Base-by-base conservation (phyloP, 1,284 basidiomycete genomes). In the Omphalotus olearius region DNA sequence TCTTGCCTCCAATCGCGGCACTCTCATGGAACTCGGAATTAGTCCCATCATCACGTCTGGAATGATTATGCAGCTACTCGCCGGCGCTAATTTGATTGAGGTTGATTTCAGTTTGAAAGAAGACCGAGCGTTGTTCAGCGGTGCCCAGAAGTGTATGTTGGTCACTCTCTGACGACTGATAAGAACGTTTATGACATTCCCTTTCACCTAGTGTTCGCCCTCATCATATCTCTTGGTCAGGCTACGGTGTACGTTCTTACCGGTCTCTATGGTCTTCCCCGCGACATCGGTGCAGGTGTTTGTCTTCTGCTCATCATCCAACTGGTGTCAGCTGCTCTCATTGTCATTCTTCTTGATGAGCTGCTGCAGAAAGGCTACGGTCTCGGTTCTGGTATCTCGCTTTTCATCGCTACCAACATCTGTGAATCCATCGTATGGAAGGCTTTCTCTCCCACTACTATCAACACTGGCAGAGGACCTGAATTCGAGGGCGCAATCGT, bases 401-500 rank as follows among this genome's bases (percentile, higher is more conserved):
- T 98, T 57, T 99, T 98, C 81, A 98, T 98, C 62, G 96, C 96
- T 4, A 98, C 96, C 73, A 99, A 98, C 80, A 98, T 98, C 62
- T 99, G 97, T 73, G 96, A 99, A 72, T 92, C 90, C 55, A 99
- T 99, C 74, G 85, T 98, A 64, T 99, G 96, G 96, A 99, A 99
- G 70, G 96, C 95, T 2, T 98, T 99, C 75, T 96, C 93, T 2
- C 97, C 96, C 26, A 98, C 94, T 30, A 98, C 96, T 44, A 74
- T 98, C 74, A 99, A 99, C 82, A 98, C 94, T 23, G 96, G 96
- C 48, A 91, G 95, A 60, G 96, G 96, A 5, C 93, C 96, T 55
- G 96, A 99, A 70, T 99, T 99, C 62, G 96, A 99, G 67, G 96
- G 96, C 57, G 96, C 96, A 35, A 78, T 98, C 59, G 89, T 98